Evolutionary conservation across 2,329 filamentous ascomycete species (phyloP), one percentile per base, ranked within the genome.

Genomic region (Talaromyces sp.): DNA sequence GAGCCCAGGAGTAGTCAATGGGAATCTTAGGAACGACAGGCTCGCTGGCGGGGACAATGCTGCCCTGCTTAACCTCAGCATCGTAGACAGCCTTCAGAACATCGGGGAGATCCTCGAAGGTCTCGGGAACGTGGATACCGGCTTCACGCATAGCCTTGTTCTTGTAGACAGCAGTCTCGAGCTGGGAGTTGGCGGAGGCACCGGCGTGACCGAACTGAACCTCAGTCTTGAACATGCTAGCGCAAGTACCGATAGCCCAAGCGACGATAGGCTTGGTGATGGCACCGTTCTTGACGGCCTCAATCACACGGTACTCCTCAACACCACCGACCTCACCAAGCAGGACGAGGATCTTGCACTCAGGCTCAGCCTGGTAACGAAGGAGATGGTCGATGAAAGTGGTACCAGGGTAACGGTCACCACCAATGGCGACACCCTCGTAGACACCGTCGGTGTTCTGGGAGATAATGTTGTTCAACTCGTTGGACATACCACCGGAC

Each of bases 401-500:
- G 72, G 94, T 99, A 74, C 94, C 93, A 60, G 94, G 94, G 77
- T 99, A 99, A 77, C 94, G 86, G 80, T 99, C 94, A 87, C 94
- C 94, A 80, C 94, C 94, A 79, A 99, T 99, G 75, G 94, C 94
- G 70, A 99, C 89, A 86, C 94, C 94, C 84, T 99, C 94, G 77
- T 96, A 93, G 52, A 99, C 94, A 85, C 94, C 94, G 75, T 99
- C 91, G 69, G 94, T 97, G 77, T 84, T 96, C 76, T 96, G 89
- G 54, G 92, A 85, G 71, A 99, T 89, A 77, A 99, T 97, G 86
- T 99, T 99, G 89, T 99, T 99, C 71, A 99, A 82, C 83, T 99
- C 94, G 85, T 99, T 99, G 78, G 94, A 97, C 94, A 99, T 99
- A 81, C 94, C 94, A 74, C 94, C 94, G 54, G 94, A 99, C 85